phyloP scores from a whole-genome alignment of 2,329 filamentous ascomycete species.

The Exserohilum turcica region DNA sequence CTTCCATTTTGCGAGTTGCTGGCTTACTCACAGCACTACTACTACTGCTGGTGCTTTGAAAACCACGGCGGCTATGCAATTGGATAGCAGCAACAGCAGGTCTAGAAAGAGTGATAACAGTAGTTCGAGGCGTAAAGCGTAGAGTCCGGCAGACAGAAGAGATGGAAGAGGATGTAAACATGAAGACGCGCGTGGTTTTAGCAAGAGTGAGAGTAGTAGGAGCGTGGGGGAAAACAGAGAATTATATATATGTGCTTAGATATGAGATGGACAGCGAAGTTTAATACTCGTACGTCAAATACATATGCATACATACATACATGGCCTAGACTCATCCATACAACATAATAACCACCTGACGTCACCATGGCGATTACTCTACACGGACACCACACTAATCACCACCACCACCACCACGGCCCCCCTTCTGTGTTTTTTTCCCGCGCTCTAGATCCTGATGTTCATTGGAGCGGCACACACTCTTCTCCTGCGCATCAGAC shows the following conservation, averaged over 20 bases:
- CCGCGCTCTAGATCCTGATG: not conserved
- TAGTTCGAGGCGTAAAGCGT: no score
- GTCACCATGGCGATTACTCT: constrained; percentile 17
- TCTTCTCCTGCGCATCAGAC: not conserved
- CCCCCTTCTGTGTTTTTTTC: no score
- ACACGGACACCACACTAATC: not conserved
- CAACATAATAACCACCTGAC: constrained; percentile 12
- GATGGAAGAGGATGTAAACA: no score
- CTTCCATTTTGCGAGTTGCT: constrained; percentile 22
- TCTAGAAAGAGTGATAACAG: no score
- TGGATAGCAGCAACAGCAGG: not conserved
- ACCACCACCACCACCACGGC: no score
- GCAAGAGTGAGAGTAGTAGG: not conserved
- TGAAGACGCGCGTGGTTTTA: not conserved
- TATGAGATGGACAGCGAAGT: not conserved
- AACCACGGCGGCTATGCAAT: not conserved
- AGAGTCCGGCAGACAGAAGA: no score
- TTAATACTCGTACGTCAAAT: not conserved
- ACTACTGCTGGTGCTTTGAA: no score
- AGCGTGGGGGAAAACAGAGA: no score
- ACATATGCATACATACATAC: not conserved
- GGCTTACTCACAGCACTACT: not conserved
- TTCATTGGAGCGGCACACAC: not conserved
- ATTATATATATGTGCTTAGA: not conserved
- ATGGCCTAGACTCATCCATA: no score